Conservation (phyloP, 305 asterid genomes). For the Fraxinus paxiana region DNA sequence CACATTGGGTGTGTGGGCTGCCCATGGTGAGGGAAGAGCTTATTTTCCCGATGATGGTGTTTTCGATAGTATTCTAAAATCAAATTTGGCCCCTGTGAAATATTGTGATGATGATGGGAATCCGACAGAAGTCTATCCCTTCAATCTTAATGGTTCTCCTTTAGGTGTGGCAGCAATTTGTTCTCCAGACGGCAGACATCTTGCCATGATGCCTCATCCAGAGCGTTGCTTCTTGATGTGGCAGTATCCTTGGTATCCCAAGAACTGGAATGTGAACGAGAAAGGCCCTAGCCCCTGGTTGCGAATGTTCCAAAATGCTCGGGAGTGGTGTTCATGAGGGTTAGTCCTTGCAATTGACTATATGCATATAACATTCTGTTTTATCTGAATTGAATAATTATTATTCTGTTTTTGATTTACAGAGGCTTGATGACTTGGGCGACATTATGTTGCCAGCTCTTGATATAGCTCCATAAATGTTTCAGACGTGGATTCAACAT, state of each 20-base stretch:
- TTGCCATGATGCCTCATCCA: conserved; percentile 94
- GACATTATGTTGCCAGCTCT: neutral
- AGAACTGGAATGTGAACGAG: conserved; percentile 69
- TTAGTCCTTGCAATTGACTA: conserved; percentile 15
- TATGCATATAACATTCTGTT: neutral
- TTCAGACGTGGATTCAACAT: neutral
- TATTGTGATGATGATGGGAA: conserved; percentile 75
- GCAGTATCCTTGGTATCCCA: conserved; percentile 94
- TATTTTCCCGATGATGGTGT: conserved; percentile 64
- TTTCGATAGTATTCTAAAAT: conserved; percentile 37
- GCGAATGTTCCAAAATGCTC: conserved; percentile 89
- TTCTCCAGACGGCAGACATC: conserved; percentile 91
- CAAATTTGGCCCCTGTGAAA: conserved; percentile 65
- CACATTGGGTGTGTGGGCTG: conserved; percentile 87
- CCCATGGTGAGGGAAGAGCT: conserved; percentile 94
- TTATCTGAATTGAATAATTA: neutral
- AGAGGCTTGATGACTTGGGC: neutral
- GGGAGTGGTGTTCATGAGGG: conserved; percentile 91
- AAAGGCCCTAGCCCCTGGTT: conserved; percentile 89
- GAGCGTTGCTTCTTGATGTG: conserved; percentile 93
- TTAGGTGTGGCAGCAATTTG: conserved; percentile 86
- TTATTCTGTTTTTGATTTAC: neutral
- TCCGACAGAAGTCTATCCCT: conserved; percentile 72
- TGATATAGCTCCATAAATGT: neutral
- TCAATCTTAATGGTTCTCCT: conserved; percentile 84